Evolutionary conservation across 108 stramenopile genomes (phyloP), one percentile per base, ranked within the genome.

Genomic region (Schizochytrium sp.): DNA sequence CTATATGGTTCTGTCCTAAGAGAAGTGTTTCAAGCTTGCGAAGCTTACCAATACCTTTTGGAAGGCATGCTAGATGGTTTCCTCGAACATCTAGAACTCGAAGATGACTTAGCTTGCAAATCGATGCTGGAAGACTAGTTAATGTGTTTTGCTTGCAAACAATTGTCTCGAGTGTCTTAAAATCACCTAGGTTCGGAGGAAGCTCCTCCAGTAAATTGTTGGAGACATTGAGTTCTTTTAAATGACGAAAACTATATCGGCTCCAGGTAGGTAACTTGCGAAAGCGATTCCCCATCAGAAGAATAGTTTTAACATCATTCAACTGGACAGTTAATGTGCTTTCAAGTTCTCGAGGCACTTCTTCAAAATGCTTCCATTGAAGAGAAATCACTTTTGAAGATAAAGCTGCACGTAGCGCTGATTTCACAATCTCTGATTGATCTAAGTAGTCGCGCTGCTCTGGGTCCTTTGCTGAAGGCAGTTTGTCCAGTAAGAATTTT

Each of bases 331-430:
- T 55, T 13, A 49, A 13, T 10, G 50, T 55, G 15, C 17, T 19
- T 1, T 83, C 38, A 1, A 83, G 50, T n/a, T 55, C 47, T n/a
- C 5, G 8, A 1, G 76, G 76, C 5, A 83, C 76, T 42, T 83
- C 76, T 2, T 83, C 76, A n/a, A 83, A 53, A 10, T 53, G 50
- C 28, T 83, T 49, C 76, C 76, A 83, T 53, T 83, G 76, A n/a
- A 83, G 76, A 10, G 53, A 83, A 53, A 83, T 50, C 28, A 55
- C 76, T 15, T 15, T 69, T 28, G 64, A 69, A 1, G 76, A 49
- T n/a, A 83, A 40, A 53, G 76, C 53, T 3, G 76, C 47, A 53
- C 76, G 50, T n/a, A 83, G 49, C 8, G 50, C 76, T 42, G 50
- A n/a, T 47, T n/a, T 47, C 7, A 83, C 28, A 38, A 2, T 49